Percentiles rank a stretch among this genome's conserved stretches.
phyloP scores from a whole-genome alignment of 2,329 filamentous ascomycete genomes.

The Xylaria sp. region DNA sequence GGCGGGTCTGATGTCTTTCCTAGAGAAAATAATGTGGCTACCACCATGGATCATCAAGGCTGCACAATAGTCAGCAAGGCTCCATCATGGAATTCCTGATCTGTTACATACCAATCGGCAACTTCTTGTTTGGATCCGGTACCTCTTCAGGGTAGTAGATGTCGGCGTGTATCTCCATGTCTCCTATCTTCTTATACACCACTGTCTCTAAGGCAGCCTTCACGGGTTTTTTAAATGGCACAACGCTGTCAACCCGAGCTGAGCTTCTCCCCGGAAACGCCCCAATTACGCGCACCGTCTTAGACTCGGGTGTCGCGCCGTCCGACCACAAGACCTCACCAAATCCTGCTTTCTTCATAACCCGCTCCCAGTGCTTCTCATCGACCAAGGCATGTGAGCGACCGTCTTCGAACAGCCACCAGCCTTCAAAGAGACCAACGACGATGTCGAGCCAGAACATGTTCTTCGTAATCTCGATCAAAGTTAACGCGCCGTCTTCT shows the following conservation, averaged over 20 bases:
- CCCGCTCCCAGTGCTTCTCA: slow-evolving; percentile 22
- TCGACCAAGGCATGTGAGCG: slow-evolving; percentile 24
- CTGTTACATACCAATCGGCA: slow-evolving; percentile 22
- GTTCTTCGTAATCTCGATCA: slow-evolving; percentile 31
- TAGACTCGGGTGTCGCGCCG: slow-evolving; percentile 22
- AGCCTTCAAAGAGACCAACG: slow-evolving; percentile 29
- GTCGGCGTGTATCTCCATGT: slow-evolving; percentile 27
- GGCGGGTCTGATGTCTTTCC: slow-evolving; percentile 51
- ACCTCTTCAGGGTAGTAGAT: slow-evolving; percentile 24
- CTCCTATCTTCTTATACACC: slow-evolving; percentile 27
- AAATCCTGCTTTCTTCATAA: slow-evolving; percentile 24
- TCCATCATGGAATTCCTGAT: neutral
- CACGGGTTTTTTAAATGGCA: neutral
- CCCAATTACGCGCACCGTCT: slow-evolving; percentile 20
- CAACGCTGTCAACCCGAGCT: neutral
- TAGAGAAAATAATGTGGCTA: slow-evolving; percentile 53
- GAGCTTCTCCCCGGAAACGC: slow-evolving; percentile 15
- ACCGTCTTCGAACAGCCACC: slow-evolving; percentile 29
- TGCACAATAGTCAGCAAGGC: slow-evolving; percentile 32
- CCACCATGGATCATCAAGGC: slow-evolving; percentile 59
- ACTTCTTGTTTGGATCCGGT: neutral
- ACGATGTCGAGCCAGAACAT: slow-evolving; percentile 32
- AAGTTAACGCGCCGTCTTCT: slow-evolving; percentile 23
- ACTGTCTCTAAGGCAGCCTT: slow-evolving; percentile 23
- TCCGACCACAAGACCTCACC: slow-evolving; percentile 26